Evolutionary conservation across 176 grass and related monocot genomes (phyloP).

Genomic region (Aechmea fasciata): DNA sequence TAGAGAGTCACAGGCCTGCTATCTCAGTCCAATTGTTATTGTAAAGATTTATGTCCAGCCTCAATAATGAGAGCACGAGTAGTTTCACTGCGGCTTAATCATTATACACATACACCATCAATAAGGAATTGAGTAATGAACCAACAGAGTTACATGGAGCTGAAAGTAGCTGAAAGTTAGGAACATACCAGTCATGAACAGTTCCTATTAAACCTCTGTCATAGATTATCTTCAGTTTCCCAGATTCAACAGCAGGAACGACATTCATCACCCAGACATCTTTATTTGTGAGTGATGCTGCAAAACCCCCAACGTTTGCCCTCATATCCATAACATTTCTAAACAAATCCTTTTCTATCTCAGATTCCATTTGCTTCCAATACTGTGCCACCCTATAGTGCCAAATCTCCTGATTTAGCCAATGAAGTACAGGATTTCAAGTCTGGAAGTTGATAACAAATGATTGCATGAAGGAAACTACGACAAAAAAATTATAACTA

Average conservation of each 20-base stretch:
- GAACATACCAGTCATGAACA: constrained; percentile 48
- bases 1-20: too few relatives aligned
- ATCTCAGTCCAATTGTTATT: not conserved
- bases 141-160: not conserved
- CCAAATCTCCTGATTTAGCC: constrained; percentile 49
- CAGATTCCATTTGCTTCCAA: constrained; percentile 61
- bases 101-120: not conserved
- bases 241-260: constrained; percentile 37
- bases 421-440: constrained; percentile 15
- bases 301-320: constrained; percentile 70
- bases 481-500: not conserved
- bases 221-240: constrained; percentile 72
- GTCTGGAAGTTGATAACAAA: not conserved
- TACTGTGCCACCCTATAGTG: constrained; percentile 49
- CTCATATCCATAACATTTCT: constrained; percentile 79
- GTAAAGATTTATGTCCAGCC: not conserved
- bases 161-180: not conserved
- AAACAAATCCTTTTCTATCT: constrained; percentile 48
- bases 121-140: not conserved
- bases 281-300: constrained; percentile 51
- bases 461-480: not conserved
- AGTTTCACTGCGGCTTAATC: not conserved
- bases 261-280: constrained; percentile 86
- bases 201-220: constrained; percentile 71
- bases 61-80: not conserved